These are phyloP conservation scores for Pulveroboletus sp. DNA, from an alignment of 768 basidiomycete species.

Conservation along the genomic window DNA sequence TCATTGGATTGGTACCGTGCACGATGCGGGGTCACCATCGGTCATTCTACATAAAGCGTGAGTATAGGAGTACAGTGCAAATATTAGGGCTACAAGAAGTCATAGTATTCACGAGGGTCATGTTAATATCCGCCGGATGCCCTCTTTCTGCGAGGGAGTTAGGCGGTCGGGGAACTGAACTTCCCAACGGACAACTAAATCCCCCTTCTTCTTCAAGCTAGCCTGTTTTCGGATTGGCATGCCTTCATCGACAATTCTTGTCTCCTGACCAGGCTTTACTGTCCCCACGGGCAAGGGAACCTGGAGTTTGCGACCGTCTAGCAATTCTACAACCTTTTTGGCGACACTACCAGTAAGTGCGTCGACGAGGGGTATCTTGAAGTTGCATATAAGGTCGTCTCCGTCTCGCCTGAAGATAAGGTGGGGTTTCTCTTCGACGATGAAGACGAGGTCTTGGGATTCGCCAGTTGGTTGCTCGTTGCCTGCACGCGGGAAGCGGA, in stretches of 20 bases:
- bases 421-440: slow-evolving; percentile 95
- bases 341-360: slow-evolving; percentile 63
- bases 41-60: slow-evolving; percentile 1
- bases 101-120: slow-evolving; percentile 18
- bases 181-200: slow-evolving; percentile 80
- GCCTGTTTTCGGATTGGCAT: slow-evolving; percentile 90
- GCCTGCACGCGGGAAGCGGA: slow-evolving; percentile 83
- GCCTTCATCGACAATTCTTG: slow-evolving; percentile 69
- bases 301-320: slow-evolving; percentile 79
- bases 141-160: slow-evolving; percentile 76
- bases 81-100: slow-evolving; percentile 8
- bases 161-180: slow-evolving; percentile 78
- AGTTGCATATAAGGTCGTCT: slow-evolving; percentile 64
- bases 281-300: slow-evolving; percentile 61
- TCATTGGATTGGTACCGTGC: not conserved
- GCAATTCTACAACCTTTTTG: slow-evolving; percentile 56
- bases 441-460: slow-evolving; percentile 89
- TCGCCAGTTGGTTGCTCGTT: slow-evolving; percentile 70
- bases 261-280: slow-evolving; percentile 75
- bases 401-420: slow-evolving; percentile 69
- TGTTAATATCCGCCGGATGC: slow-evolving; percentile 61
- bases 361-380: slow-evolving; percentile 75
- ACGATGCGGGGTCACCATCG: not conserved
- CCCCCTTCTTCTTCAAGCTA: slow-evolving; percentile 67
- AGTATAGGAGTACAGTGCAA: slow-evolving; percentile 9